Conservation (phyloP, 192 early-diverging fungal genomes). For the Entophlyctis luteolus region DNA sequence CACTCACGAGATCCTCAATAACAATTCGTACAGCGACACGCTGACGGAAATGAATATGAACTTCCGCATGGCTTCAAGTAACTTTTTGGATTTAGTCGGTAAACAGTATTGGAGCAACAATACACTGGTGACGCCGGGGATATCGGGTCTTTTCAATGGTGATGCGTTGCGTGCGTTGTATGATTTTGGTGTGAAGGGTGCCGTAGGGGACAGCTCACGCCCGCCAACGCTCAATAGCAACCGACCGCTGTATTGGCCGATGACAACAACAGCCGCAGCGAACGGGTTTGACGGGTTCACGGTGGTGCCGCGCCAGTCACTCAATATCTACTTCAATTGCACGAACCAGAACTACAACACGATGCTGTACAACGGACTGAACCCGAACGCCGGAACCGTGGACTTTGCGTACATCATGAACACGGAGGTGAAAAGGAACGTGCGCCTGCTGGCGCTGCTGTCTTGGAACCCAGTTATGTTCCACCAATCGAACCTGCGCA, state of each 20-base stretch:
- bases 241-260: constrained; percentile 23
- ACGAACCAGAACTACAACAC: neutral
- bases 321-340: constrained; percentile 36
- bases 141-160: constrained; percentile 44
- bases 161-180: constrained; percentile 35
- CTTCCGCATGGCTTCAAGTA: constrained; percentile 34
- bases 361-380: neutral
- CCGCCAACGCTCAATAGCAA: constrained; percentile 9
- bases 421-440: neutral
- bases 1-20: constrained; percentile 40
- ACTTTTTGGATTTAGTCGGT: constrained; percentile 20
- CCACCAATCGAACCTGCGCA: neutral
- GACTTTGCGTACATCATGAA: neutral
- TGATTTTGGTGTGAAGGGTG: constrained; percentile 34
- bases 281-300: constrained; percentile 43
- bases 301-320: constrained; percentile 37
- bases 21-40: constrained; percentile 33
- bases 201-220: constrained; percentile 39
- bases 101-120: constrained; percentile 14
- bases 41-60: constrained; percentile 41
- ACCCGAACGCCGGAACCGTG: neutral
- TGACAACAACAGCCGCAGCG: constrained; percentile 32
- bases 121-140: constrained; percentile 43
- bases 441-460: neutral
- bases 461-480: too few species aligned